Conservation (phyloP, 768 basidiomycete species). For the Kwoniella botswanensis region DNA sequence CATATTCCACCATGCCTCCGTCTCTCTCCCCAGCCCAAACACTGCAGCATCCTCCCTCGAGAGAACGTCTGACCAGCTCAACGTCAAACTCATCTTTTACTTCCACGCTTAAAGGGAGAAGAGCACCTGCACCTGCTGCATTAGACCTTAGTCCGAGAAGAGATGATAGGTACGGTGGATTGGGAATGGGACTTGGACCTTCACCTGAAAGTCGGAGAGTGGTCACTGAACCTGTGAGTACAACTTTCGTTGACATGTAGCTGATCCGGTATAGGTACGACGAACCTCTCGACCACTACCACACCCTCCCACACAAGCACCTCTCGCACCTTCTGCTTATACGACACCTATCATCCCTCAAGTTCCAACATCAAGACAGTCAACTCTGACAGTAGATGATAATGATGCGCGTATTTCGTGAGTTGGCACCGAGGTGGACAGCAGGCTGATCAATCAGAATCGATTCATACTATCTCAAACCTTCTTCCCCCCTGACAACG, state of each 20-base stretch:
- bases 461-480: conserved; percentile 32
- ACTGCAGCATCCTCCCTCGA: conserved; percentile 12
- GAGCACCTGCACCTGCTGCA: conserved; percentile 51
- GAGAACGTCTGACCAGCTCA: conserved; percentile 39
- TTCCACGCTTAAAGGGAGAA: conserved; percentile 33
- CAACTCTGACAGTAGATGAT: conserved; percentile 7
- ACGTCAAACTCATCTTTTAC: conserved; percentile 36
- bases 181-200: conserved; percentile 23
- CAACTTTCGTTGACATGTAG: background rate
- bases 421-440: background rate
- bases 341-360: conserved; percentile 18
- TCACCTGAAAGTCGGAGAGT: conserved; percentile 24
- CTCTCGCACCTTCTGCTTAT: conserved; percentile 21
- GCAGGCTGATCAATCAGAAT: conserved; percentile 19
- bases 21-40: background rate
- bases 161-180: conserved; percentile 26
- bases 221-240: conserved; percentile 37
- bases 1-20: background rate
- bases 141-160: conserved; percentile 45
- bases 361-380: background rate
- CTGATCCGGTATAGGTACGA: conserved; percentile 2
- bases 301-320: conserved; percentile 10
- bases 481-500: conserved; percentile 21
- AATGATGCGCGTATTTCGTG: conserved; percentile 29
- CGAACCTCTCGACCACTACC: conserved; percentile 24